Percentiles rank a stretch among this genome's conserved stretches.
phyloP scores from a whole-genome alignment of 106 monocot species.

The Vanilla planifolia region DNA sequence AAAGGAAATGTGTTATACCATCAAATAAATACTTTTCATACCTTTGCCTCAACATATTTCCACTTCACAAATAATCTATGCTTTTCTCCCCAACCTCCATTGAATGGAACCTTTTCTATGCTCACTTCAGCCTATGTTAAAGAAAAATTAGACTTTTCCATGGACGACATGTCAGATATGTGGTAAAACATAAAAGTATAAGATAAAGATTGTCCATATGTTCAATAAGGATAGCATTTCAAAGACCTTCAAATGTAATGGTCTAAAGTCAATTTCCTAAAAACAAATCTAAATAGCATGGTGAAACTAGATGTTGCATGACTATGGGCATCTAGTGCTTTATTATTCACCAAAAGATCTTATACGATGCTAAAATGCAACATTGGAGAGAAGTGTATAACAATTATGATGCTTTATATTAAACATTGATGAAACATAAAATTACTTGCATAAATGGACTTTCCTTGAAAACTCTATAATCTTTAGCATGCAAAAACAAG shows the following conservation, averaged over 20 bases:
- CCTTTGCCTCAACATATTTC: slow-evolving; percentile 62
- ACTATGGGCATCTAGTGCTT: too few species aligned
- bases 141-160: neutral
- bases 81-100: slow-evolving; percentile 42
- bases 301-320: neutral
- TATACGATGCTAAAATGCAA: neutral
- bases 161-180: neutral
- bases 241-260: neutral
- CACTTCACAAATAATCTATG: slow-evolving; percentile 49
- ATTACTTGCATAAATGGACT: too few species aligned
- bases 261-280: neutral
- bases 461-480: too few species aligned
- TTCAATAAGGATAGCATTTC: too few species aligned
- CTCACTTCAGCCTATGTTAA: slow-evolving; percentile 31
- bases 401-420: neutral
- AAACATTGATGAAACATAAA: too few species aligned
- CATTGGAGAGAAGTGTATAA: neutral
- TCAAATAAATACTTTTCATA: slow-evolving; percentile 7
- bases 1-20: too few species aligned
- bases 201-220: too few species aligned
- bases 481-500: too few species aligned
- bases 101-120: slow-evolving; percentile 23
- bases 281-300: neutral
- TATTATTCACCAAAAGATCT: too few species aligned
- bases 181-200: too few species aligned